Evolutionary conservation across 768 basidiomycete genomes (phyloP), one percentile per base, ranked within the genome.

Genomic region (Tulasnella sp.): DNA sequence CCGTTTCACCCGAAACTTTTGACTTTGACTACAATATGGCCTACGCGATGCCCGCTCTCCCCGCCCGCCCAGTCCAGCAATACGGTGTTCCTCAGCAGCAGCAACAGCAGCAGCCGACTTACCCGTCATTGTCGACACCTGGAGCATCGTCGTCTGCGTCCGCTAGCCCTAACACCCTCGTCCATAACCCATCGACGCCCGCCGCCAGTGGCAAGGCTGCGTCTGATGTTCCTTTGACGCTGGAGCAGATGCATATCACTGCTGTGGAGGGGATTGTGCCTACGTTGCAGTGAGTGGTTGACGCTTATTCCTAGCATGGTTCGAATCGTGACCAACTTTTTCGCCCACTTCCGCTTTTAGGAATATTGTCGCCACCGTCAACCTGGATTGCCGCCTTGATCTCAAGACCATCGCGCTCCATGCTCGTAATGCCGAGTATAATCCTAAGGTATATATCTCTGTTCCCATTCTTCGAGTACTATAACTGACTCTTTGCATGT

Each of bases 301-400:
- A n/a, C n/a, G n/a, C n/a, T n/a, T n/a, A n/a, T 23, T 21, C 15
- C 24, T 17, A 24, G 51, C 44, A 19, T 56, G 38, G 55, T 29
- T 64, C 54, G 19, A 49, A 45, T 45, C 44, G 27, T 30, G 45
- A 38, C 11, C 21, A 61, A 64, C 56, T 51, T 23, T 23, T 32
- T 3, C 11, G 15, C 3, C 17, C 13, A 47, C 51, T 38, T 26
- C 24, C 55, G 29, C 21, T 47, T 52, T 47, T 60, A 75, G 74
- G 67, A 99, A 98, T 75, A 98, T 98, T 62, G 96, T 99, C 65
- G 95, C 96, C 4, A 99, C 96, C 4, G 95, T 98, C 72, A 98
- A 97, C 68, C 80, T 99, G 26, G 95, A 96, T 72, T 97, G 94
- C 65, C 82, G 94, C 42, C 78, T 99, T 51, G 96, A 98, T 72